Conservation (phyloP, 225 moss, liverwort and hornwort genomes). For the Marchantia paleacea region DNA sequence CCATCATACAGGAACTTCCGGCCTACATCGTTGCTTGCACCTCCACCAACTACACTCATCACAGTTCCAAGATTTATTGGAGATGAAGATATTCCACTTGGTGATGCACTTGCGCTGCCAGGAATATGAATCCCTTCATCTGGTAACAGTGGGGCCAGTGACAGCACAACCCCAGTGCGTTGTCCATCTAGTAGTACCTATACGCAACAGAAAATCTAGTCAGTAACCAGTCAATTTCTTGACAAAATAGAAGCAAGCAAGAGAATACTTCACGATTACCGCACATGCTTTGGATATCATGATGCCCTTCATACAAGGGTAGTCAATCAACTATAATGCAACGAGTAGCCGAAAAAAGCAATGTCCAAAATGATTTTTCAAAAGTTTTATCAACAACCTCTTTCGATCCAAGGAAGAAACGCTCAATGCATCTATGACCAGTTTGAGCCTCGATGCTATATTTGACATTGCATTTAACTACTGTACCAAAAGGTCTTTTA, state of each 20-base stretch:
- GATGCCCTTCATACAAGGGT: too few species aligned
- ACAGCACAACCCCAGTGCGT: conserved; percentile 82
- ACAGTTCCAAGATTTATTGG: conserved; percentile 76
- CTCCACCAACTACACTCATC: conserved; percentile 92
- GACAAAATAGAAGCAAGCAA: neutral
- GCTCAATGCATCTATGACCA: neutral
- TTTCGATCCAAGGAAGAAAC: neutral
- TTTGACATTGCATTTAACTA: neutral
- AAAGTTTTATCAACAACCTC: neutral
- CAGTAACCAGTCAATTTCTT: neutral
- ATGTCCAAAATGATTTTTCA: neutral
- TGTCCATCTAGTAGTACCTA: conserved; percentile 75
- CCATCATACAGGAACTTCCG: conserved; percentile 97
- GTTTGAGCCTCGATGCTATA: neutral
- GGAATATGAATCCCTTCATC: conserved; percentile 63
- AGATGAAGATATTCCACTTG: conserved; percentile 57
- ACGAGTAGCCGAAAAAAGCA: neutral
- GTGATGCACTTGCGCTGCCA: conserved; percentile 50
- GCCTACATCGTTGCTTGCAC: conserved; percentile 86
- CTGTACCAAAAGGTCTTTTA: conserved; percentile 2
- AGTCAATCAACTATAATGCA: neutral
- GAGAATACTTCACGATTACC: neutral
- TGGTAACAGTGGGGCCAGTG: conserved; percentile 81
- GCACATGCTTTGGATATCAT: too few species aligned
- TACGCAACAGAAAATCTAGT: neutral